Base-by-base conservation (phyloP, 2,329 filamentous ascomycete genomes). In the Fusarium chlamydosporum region DNA sequence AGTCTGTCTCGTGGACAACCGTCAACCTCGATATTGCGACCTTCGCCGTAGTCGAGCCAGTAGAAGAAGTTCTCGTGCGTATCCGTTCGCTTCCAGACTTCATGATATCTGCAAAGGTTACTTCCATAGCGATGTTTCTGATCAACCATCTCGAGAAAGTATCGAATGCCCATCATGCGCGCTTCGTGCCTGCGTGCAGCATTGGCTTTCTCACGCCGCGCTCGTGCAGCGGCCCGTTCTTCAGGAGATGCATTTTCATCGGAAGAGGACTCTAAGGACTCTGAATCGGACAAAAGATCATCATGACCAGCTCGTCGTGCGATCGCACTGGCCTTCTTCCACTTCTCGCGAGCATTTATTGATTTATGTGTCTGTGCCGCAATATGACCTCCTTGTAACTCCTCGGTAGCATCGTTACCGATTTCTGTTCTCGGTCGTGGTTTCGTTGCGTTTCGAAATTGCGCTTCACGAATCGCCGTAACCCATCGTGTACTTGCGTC, bases 1-100 rank as follows among this genome's bases (percentile, higher is more conserved):
- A 97, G 82, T 15, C 88, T 84, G 61, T 92, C 90, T 35, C 94
- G 85, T 2, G 93, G 90, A 67, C 93, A 93, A 0, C 87, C 85
- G 5, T 88, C 85, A 13, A 95, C 81, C 67, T 95, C 91, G 42
- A 96, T 76, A 38, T 86, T 78, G 70, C 83, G 88, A 0, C 94
- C 94, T 48, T 90, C 90, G 7, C 94, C 94, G 61, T 91, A 84
- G 76, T 97, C 94, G 2, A 97, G 83, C 94, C 94, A 97, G 80
- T 94, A 95, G 78, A 97, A 97, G 84, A 94, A 97, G 76, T 96
- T 97, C 76, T 97, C 91, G 6, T 89, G 87, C 0, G 93, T 95
- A 29, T 92, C 83, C 2, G 88, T 83, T 63, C 86, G 88, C 77
- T 93, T 93, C 94, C 94, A 97, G 68, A 92, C 88, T 61, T 89